phyloP scores from a whole-genome alignment of 1,284 basidiomycete species.

The Singerocomus inundabilis region DNA sequence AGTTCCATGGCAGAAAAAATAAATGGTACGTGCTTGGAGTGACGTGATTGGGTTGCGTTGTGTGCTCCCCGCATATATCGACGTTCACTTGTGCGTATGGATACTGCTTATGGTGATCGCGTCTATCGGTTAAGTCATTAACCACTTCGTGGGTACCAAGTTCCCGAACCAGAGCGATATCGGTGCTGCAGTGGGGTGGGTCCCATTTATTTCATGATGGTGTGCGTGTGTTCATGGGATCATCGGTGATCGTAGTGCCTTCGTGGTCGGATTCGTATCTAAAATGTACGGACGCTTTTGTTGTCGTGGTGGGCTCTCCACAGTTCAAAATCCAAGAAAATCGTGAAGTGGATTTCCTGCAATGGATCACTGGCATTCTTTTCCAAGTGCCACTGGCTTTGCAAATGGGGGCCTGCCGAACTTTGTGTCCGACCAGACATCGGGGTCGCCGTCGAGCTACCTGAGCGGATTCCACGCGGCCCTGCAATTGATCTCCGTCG shows the following conservation, averaged over 20 bases:
- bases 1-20: conserved; percentile 68
- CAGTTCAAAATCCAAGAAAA: neutral
- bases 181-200: conserved; percentile 65
- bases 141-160: conserved; percentile 66
- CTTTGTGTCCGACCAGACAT: conserved; percentile 60
- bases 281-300: conserved; percentile 82
- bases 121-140: conserved; percentile 76
- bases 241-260: conserved; percentile 47
- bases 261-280: conserved; percentile 80
- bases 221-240: neutral
- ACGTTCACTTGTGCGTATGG: conserved; percentile 37
- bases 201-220: conserved; percentile 6
- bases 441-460: conserved; percentile 51
- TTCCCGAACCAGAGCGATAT: conserved; percentile 75
- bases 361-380: conserved; percentile 74
- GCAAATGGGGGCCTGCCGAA: conserved; percentile 81
- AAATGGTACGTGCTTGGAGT: conserved; percentile 50
- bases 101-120: conserved; percentile 62
- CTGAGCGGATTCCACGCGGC: conserved; percentile 67
- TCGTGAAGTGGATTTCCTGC: neutral
- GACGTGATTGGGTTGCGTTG: neutral
- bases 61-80: neutral
- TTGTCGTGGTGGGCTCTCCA: conserved; percentile 58
- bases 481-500: conserved; percentile 61
- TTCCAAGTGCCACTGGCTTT: conserved; percentile 88